These are phyloP conservation scores for Delitschia confertaspora DNA, from an alignment of 495 filamentous ascomycete genomes.

Conservation along the genomic window DNA sequence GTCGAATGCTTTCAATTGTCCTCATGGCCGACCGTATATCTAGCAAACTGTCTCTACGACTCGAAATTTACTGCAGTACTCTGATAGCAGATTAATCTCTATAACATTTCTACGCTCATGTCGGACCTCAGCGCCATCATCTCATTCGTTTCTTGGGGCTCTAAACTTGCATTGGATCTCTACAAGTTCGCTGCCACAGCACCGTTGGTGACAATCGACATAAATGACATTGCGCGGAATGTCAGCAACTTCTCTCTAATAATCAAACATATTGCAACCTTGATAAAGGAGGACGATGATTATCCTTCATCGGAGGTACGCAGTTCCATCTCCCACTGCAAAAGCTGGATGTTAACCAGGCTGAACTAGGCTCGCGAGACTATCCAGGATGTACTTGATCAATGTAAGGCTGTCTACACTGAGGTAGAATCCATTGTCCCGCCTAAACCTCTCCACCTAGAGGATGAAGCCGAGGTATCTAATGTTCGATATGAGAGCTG, in stretches of 20 bases:
- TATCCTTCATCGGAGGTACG: slow-evolving; percentile 19
- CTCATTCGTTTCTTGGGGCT: slow-evolving; percentile 5
- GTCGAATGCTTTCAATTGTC: no score
- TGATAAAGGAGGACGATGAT: slow-evolving; percentile 19
- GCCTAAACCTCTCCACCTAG: no score
- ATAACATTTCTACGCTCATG: slow-evolving; percentile 7
- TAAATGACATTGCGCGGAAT: slow-evolving; percentile 13
- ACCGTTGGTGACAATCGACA: slow-evolving; percentile 3
- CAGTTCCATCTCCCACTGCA: neutral
- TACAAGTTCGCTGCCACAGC: slow-evolving; percentile 7
- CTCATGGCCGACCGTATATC: no score
- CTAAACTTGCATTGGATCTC: slow-evolving; percentile 14
- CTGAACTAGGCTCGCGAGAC: slow-evolving; percentile 14
- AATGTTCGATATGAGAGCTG: neutral
- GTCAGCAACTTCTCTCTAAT: slow-evolving; percentile 18
- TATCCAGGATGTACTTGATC: slow-evolving; percentile 17
- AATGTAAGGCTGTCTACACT: slow-evolving; percentile 9
- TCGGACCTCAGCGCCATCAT: slow-evolving; percentile 17
- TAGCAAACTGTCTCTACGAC: no score
- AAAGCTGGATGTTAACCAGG: neutral
- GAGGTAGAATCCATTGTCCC: slow-evolving; percentile 15
- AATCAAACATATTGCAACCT: slow-evolving; percentile 21
- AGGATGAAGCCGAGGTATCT: no score
- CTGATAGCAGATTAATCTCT: neutral
- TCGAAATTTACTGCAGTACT: neutral